Evolutionary conservation across 2,329 filamentous ascomycete genomes (phyloP).

Genomic region (Zelopaecilomyces penicillatus): DNA sequence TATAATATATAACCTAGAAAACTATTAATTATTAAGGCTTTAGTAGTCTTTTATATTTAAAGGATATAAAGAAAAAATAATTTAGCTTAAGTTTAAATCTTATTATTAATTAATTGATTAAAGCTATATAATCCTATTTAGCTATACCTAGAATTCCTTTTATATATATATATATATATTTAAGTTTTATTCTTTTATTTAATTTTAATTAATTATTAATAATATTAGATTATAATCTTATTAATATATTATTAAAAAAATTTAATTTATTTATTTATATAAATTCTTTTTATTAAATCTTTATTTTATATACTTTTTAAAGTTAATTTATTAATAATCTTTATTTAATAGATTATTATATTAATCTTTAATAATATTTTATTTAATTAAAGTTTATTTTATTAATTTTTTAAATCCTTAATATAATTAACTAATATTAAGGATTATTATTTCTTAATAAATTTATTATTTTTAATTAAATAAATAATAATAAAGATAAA

Average conservation of each 20-base stretch:
- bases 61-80: no score
- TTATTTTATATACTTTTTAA: neutral
- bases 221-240: neutral
- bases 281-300: neutral
- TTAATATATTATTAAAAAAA: neutral
- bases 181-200: no score
- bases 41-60: no score
- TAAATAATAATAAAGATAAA: neutral
- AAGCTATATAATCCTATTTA: no score
- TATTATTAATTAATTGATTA: neutral
- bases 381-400: neutral
- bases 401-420: neutral
- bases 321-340: neutral
- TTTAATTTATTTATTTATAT: neutral
- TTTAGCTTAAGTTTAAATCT: neutral
- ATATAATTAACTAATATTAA: no score
- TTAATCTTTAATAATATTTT: neutral
- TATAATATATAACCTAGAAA: no score
- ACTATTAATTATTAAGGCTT: no score
- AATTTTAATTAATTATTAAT: no score
- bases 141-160: no score
- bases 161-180: no score
- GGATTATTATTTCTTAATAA: neutral
- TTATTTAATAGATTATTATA: neutral
- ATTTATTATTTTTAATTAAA: neutral